Evolutionary conservation across 2,329 filamentous ascomycete species (phyloP), one percentile per base, ranked within the genome.

Genomic region (Clonostachys chloroleuca): DNA sequence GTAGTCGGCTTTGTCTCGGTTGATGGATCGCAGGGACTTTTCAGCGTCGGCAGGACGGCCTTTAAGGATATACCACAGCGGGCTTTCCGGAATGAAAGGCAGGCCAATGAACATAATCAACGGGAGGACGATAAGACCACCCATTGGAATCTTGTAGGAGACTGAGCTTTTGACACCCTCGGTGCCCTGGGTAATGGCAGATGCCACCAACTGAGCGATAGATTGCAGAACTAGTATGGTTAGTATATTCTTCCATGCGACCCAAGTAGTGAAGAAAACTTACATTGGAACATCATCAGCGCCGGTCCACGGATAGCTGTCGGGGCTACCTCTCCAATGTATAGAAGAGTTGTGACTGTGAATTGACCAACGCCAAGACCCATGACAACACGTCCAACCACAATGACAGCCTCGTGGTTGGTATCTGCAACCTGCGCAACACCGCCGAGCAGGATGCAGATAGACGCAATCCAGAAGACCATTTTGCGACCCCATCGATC

Each of bases 401-500:
- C 47, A 34, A 58, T 56, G 34, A 58, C 48, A 36, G 40, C 49
- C 17, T 52, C 50, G 42, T 49, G 44, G 37, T 53, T 48, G 16
- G 47, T 54, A 12, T 54, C 52, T 14, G 52, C 49, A 34, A 56
- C 48, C 44, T 56, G 54, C 8, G 45, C 46, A 30, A 56, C 35
- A 14, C 51, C 51, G 9, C 54, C 54, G 47, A 53, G 45, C 16
- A 67, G 49, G 46, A 68, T 65, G 45, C 59, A 63, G 7, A 57
- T 18, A 3, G 65, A 62, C 2, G 61, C 65, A 12, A 54, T 54
- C 48, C 60, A 60, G 49, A 68, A 66, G 8, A 65, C 62, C 3
- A 54, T 51, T 44, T 63, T 64, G 16, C 65, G 59, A 18, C 66
- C 66, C 48, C 57, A 61, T 34, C 49, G 44, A 42, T 68, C 65